Evolutionary conservation across 2,329 filamentous ascomycete genomes (phyloP).

Genomic region (Neofusicoccum ribis): DNA sequence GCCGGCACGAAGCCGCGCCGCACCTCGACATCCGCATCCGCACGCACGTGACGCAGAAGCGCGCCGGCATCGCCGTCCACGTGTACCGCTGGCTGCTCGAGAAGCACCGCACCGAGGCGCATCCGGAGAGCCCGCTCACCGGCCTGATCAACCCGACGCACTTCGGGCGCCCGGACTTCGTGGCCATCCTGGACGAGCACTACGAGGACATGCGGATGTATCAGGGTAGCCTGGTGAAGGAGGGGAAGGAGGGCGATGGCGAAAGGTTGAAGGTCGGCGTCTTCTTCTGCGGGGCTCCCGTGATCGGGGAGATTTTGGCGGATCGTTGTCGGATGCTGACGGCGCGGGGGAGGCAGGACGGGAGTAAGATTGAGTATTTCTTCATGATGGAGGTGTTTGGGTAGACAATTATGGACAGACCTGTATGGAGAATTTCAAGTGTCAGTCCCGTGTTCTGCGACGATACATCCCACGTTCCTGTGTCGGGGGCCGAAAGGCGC

Average conservation of each 20-base stretch:
- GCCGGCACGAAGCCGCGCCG: slow-evolving; percentile 25
- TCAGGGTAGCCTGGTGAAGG: slow-evolving; percentile 6
- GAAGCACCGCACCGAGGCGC: slow-evolving; percentile 53
- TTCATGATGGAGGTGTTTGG: slow-evolving; percentile 62
- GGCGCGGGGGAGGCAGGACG: slow-evolving; percentile 52
- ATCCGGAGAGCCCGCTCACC: slow-evolving; percentile 56
- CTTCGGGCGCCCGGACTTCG: slow-evolving; percentile 58
- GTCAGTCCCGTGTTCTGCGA: too few species aligned
- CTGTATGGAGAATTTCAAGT: too few species aligned
- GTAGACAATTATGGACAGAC: slow-evolving; percentile 22
- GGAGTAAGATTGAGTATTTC: slow-evolving; percentile 55
- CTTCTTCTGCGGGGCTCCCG: slow-evolving; percentile 58
- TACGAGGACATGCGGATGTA: slow-evolving; percentile 52
- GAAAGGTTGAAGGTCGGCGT: slow-evolving; percentile 52
- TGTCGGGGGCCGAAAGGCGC: too few species aligned
- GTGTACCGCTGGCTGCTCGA: slow-evolving; percentile 60
- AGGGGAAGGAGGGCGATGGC: slow-evolving; percentile 26
- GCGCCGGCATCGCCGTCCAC: slow-evolving; percentile 54
- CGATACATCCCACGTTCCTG: too few species aligned
- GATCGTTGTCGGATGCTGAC: slow-evolving; percentile 56
- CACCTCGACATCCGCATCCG: slow-evolving; percentile 57
- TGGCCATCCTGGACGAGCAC: slow-evolving; percentile 54
- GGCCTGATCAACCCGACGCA: slow-evolving; percentile 55
- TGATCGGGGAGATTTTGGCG: slow-evolving; percentile 52
- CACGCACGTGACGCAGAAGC: slow-evolving; percentile 59